Percentiles rank a stretch among this genome's conserved stretches.
Evolutionary conservation across 805 yeast species (phyloP).

Genomic region (Brettanomyces bruxellensis): DNA sequence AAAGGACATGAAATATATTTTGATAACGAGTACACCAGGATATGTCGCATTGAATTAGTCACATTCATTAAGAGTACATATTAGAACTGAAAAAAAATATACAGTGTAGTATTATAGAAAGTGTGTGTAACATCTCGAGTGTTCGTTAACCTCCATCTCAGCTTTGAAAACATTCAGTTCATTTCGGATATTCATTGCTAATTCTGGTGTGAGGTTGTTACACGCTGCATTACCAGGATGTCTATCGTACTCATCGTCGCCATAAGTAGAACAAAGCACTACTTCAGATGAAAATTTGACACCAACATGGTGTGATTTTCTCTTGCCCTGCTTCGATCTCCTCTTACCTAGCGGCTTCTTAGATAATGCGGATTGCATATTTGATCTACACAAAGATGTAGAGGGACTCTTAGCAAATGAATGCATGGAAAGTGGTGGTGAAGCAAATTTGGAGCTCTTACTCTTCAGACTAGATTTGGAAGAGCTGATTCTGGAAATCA

Average conservation of each 20-base stretch:
- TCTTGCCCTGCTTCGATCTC: constrained; percentile 7
- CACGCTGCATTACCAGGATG: constrained; percentile 84
- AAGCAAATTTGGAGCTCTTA: background rate
- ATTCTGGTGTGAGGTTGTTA: constrained; percentile 75
- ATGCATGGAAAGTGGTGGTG: background rate
- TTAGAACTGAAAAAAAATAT: background rate
- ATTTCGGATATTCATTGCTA: constrained; percentile 79
- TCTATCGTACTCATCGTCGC: constrained; percentile 80
- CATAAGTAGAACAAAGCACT: constrained; percentile 75
- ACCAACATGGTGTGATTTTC: constrained; percentile 5
- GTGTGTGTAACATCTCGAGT: constrained; percentile 74
- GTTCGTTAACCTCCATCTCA: constrained; percentile 76
- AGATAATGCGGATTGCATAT: constrained; percentile 1
- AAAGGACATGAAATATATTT: too few species aligned
- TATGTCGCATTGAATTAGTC: background rate
- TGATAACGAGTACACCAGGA: background rate
- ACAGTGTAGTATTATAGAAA: constrained; percentile 41
- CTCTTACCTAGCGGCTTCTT: constrained; percentile 8
- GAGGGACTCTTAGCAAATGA: background rate
- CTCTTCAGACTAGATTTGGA: background rate
- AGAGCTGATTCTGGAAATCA: background rate
- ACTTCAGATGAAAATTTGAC: constrained; percentile 70
- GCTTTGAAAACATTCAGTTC: constrained; percentile 75
- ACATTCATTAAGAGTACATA: too few species aligned
- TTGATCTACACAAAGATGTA: background rate